Conservation (phyloP, 2,329 filamentous ascomycete genomes). For the Pyrenochaeta sp. region DNA sequence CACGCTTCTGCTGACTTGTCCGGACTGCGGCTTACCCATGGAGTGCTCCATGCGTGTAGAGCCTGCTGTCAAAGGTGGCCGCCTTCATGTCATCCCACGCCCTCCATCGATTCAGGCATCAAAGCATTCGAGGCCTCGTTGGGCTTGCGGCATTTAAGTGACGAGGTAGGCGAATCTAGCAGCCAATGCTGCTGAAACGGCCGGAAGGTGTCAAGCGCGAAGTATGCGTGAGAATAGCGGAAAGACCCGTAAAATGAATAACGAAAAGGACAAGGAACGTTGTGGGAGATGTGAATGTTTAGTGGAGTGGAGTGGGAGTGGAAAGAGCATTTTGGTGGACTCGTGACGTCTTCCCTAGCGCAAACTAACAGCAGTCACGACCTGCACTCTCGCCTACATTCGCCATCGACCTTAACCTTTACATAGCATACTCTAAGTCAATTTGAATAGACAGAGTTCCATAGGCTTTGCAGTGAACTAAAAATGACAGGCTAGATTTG, state of each 20-base stretch:
- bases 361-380: not conserved
- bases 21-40: not conserved
- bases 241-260: not conserved
- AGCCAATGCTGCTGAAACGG: not conserved
- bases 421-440: too few relatives aligned
- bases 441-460: not conserved
- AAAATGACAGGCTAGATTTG: not conserved
- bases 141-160: not conserved
- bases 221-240: not conserved
- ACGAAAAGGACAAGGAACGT: too few relatives aligned
- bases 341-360: not conserved
- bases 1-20: not conserved
- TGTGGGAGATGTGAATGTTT: not conserved
- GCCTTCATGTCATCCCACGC: not conserved
- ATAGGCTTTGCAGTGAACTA: not conserved
- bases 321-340: slow-evolving; percentile 1
- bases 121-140: not conserved
- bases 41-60: not conserved
- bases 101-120: not conserved
- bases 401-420: not conserved
- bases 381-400: not conserved
- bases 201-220: not conserved
- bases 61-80: not conserved
- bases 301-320: not conserved
- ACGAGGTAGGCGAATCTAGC: not conserved